Base-by-base conservation (phyloP, 192 early-diverging fungal species). In the Rhizophagus prolifer region DNA sequence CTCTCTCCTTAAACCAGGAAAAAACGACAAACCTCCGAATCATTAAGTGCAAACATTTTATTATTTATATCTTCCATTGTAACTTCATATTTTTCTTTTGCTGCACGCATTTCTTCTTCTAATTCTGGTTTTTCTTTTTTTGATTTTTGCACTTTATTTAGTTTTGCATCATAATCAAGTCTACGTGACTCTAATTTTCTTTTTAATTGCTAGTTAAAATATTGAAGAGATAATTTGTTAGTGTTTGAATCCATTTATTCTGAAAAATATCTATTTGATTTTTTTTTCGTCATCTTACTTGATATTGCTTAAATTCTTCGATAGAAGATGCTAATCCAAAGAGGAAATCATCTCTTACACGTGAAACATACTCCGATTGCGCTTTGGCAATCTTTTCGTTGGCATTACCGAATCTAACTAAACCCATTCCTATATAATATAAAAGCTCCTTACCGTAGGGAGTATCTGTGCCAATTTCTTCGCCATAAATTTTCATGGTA, bases 31-130 rank as follows among this genome's bases (percentile, higher is more conserved):
- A 92, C 93, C 85, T 98, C 95, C 65, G 88, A 89, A 14, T 94
- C 91, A 80, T 94, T 90, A 74, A 99, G 85, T 58, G 86, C 79
- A 81, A 91, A 81, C 95, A 99, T 99, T 63, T 91, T 86, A 4
- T 87, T 82, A 14, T 90, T 86, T 47, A 95, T 78, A 61, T 94
- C 92, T 36, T 91, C 86, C 67, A 91, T 86, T 30, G 94, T 94
- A 78, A 98, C 97, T 70, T 99, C 96, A 77, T 98, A 99, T 81
- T 96, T 97, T 25, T 89, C 83, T 81, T 96, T 95, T 12, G 96
- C 90, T 0, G 93, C 90, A 38, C 94, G 89, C 79, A 92, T 87
- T 68, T 99, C 96, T 68, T 99, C 94, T 76, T 96, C 96, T 70
- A 94, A 88, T 21, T 93, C 90, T n/a, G 93, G 90, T 54, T 91